A percentile compares a stretch with the other conserved stretches of the same genome.
phyloP scores from a whole-genome alignment of 2,329 filamentous ascomycete genomes.

The Zymoseptoria brevis region DNA sequence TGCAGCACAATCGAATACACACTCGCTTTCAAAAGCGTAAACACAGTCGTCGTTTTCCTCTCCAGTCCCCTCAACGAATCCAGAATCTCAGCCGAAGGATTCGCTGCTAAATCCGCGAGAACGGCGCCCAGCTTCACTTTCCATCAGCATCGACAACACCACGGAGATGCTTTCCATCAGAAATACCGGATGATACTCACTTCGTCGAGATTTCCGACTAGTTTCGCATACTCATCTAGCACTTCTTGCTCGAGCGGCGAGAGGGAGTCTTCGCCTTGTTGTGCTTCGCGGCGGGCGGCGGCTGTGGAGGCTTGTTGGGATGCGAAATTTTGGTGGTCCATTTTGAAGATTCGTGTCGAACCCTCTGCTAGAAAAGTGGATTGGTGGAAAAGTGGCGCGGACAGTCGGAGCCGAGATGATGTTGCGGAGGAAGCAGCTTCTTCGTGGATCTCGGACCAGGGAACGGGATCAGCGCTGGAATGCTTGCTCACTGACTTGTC shows the following conservation, averaged over 20 bases:
- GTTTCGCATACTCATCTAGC: slow-evolving; percentile 80
- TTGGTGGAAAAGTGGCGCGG: too few species aligned
- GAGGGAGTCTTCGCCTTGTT: slow-evolving; percentile 33
- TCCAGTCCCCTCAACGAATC: slow-evolving; percentile 83
- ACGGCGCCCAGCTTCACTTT: slow-evolving; percentile 42
- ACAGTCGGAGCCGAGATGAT: too few species aligned
- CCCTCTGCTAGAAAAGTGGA: too few species aligned
- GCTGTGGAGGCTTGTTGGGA: slow-evolving; percentile 1
- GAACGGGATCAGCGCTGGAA: not conserved
- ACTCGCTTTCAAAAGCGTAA: slow-evolving; percentile 92
- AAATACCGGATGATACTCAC: slow-evolving; percentile 41
- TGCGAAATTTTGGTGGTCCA: slow-evolving; percentile 4
- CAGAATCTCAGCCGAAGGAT: slow-evolving; percentile 61
- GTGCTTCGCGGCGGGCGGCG: slow-evolving; percentile 1
- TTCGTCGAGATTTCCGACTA: slow-evolving; percentile 86
- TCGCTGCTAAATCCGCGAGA: slow-evolving; percentile 61
- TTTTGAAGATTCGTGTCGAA: not conserved
- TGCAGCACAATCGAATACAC: slow-evolving; percentile 98
- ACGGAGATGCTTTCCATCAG: slow-evolving; percentile 13
- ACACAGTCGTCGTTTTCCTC: slow-evolving; percentile 88
- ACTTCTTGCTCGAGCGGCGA: slow-evolving; percentile 86
- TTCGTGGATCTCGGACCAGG: not conserved
- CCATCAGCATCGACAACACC: slow-evolving; percentile 1
- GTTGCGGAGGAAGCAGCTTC: not conserved
- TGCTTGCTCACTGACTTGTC: too few species aligned